Conservation (phyloP, 2,329 filamentous ascomycete species). For the Penicillium sp. region DNA sequence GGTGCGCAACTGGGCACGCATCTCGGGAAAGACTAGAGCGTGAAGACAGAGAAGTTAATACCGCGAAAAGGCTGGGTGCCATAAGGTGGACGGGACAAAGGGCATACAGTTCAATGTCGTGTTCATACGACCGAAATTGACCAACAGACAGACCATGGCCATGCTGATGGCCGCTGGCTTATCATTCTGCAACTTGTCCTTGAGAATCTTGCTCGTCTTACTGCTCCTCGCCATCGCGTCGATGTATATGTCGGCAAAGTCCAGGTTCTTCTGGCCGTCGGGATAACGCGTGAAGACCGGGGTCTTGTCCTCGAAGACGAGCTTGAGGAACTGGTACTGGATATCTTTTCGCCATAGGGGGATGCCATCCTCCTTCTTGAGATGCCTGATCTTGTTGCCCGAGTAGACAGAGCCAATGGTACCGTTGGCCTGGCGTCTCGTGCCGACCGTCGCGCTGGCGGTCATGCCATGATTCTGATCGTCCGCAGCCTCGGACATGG, state of each 20-base stretch:
- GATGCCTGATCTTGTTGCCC: constrained; percentile 61
- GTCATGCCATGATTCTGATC: constrained; percentile 37
- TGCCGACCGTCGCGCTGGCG: constrained; percentile 43
- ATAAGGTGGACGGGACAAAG: constrained; percentile 1
- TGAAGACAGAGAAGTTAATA: constrained; percentile 4
- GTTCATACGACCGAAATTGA: constrained; percentile 98
- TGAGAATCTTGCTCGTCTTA: constrained; percentile 97
- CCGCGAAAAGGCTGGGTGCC: background rate
- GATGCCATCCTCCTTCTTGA: constrained; percentile 64
- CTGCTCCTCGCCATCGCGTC: constrained; percentile 98
- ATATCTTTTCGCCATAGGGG: constrained; percentile 64
- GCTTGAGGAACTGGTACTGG: constrained; percentile 59
- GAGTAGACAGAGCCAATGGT: constrained; percentile 63
- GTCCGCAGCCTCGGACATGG: constrained; percentile 34
- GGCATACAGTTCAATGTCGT: constrained; percentile 89
- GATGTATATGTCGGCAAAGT: constrained; percentile 93
- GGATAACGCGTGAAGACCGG: constrained; percentile 87
- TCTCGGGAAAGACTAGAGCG: constrained; percentile 85
- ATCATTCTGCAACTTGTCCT: constrained; percentile 92
- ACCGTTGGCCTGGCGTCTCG: constrained; percentile 58
- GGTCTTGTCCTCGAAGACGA: constrained; percentile 58
- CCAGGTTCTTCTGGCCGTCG: constrained; percentile 66
- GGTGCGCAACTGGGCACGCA: constrained; percentile 94
- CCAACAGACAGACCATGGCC: constrained; percentile 97
- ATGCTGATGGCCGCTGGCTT: constrained; percentile 90